phyloP scores from a whole-genome alignment of 108 stramenopile species.

The Aurantiochytrium sp. region DNA sequence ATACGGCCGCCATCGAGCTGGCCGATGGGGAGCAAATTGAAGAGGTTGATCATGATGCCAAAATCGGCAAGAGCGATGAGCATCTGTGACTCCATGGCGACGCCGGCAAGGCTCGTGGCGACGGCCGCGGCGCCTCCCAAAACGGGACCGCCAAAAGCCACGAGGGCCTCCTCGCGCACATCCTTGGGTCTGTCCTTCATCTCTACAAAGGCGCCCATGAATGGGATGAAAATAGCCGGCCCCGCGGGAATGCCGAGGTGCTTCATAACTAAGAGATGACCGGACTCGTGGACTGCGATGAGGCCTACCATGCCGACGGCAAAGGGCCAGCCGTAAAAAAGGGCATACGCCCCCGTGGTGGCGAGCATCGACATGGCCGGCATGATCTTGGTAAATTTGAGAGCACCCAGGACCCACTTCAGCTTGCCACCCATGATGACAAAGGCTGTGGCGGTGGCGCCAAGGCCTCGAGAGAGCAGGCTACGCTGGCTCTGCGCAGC shows the following conservation, averaged over 20 bases:
- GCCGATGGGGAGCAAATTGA: constrained; percentile 83
- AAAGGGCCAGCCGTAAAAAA: constrained; percentile 81
- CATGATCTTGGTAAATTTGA: constrained; percentile 83
- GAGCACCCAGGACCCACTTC: constrained; percentile 77
- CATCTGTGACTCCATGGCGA: constrained; percentile 69
- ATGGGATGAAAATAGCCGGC: constrained; percentile 86
- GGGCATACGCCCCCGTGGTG: constrained; percentile 73
- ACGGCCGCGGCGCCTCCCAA: constrained; percentile 74
- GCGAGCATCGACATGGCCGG: constrained; percentile 76
- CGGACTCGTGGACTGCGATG: constrained; percentile 77
- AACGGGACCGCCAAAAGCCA: constrained; percentile 83
- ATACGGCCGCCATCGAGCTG: constrained; percentile 85
- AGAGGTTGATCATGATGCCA: constrained; percentile 90
- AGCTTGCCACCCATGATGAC: constrained; percentile 61
- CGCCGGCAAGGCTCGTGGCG: constrained; percentile 65
- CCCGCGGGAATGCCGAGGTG: constrained; percentile 71
- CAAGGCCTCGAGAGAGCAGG: neutral
- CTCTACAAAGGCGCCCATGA: constrained; percentile 82
- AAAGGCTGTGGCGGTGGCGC: neutral
- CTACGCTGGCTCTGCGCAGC: neutral
- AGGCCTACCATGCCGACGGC: constrained; percentile 83
- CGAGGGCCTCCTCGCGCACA: constrained; percentile 77
- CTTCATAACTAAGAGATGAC: constrained; percentile 75
- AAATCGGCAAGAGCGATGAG: constrained; percentile 83
- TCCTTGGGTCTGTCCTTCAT: constrained; percentile 73